Evolutionary conservation across 1,139 yeast genomes (phyloP).

Genomic region (Candida sp.): DNA sequence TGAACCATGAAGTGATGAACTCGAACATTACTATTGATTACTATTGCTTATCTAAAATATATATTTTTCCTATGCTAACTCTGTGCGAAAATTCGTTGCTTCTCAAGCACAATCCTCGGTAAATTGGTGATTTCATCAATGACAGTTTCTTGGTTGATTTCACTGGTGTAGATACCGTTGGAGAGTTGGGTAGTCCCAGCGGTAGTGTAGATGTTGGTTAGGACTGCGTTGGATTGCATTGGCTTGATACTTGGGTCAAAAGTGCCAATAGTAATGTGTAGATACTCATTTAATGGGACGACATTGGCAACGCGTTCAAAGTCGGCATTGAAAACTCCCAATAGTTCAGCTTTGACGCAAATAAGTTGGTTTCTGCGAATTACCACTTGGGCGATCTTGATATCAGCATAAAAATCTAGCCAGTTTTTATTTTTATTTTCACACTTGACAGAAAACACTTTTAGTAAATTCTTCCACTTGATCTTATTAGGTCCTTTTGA

Average conservation of each 20-base stretch:
- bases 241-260: constrained; percentile 46
- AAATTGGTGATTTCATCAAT: constrained; percentile 10
- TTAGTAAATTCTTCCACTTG: constrained; percentile 21
- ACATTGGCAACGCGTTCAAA: constrained; percentile 17
- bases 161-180: constrained; percentile 8
- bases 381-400: constrained; percentile 43
- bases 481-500: constrained; percentile 19
- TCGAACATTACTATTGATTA: constrained; percentile 8
- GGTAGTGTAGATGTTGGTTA: constrained; percentile 11
- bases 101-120: constrained; percentile 7
- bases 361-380: constrained; percentile 50
- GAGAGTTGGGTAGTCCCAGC: constrained; percentile 3
- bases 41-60: background rate
- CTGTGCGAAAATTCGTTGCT: constrained; percentile 18
- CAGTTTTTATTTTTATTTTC: constrained; percentile 9
- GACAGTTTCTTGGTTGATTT: constrained; percentile 1
- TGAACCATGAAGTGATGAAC: constrained; percentile 14
- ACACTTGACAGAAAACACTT: constrained; percentile 9
- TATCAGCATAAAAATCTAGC: constrained; percentile 25
- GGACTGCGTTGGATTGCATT: constrained; percentile 24
- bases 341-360: constrained; percentile 52
- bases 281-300: constrained; percentile 37
- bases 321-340: constrained; percentile 18
- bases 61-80: constrained; percentile 5
- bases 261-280: constrained; percentile 82